Conservation (phyloP, 306 rosid genomes). For the Calophaca sinica region DNA sequence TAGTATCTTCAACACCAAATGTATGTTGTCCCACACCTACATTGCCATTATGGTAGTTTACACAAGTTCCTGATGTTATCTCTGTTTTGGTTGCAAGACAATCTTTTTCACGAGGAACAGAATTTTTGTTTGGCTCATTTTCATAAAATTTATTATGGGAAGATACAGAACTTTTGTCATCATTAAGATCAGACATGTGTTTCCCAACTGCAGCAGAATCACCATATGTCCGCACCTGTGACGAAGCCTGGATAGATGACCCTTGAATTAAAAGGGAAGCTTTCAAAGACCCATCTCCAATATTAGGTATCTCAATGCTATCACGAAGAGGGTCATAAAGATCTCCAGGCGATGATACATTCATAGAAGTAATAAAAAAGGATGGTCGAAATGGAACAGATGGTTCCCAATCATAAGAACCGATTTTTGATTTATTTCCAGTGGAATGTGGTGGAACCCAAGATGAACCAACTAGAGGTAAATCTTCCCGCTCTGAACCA, state of each 20-base stretch:
- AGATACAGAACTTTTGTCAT: slow-evolving; percentile 78
- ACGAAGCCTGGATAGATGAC: slow-evolving; percentile 53
- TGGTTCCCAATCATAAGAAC: slow-evolving; percentile 87
- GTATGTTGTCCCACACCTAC: slow-evolving; percentile 50
- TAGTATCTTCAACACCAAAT: slow-evolving; percentile 47
- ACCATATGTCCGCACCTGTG: slow-evolving; percentile 49
- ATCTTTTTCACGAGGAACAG: slow-evolving; percentile 57
- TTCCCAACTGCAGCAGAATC: slow-evolving; percentile 59
- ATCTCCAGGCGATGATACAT: slow-evolving; percentile 59
- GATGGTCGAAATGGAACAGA: slow-evolving; percentile 91
- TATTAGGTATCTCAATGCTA: slow-evolving; percentile 77
- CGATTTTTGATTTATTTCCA: slow-evolving; percentile 54
- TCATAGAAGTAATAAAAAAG: slow-evolving; percentile 67
- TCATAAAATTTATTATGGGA: slow-evolving; percentile 67
- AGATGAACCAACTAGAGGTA: slow-evolving; percentile 49
- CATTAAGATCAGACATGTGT: slow-evolving; percentile 59
- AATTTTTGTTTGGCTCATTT: slow-evolving; percentile 56
- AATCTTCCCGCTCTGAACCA: slow-evolving; percentile 55
- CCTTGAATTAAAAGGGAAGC: slow-evolving; percentile 62
- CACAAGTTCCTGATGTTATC: slow-evolving; percentile 62
- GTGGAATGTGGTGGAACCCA: slow-evolving; percentile 46
- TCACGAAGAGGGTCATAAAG: slow-evolving; percentile 77
- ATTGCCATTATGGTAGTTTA: slow-evolving; percentile 57
- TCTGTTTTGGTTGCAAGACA: slow-evolving; percentile 60
- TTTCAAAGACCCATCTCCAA: slow-evolving; percentile 65